These are phyloP conservation scores for Daedaleopsis sinensis DNA, from an alignment of 768 basidiomycete genomes.

Conservation along the genomic window DNA sequence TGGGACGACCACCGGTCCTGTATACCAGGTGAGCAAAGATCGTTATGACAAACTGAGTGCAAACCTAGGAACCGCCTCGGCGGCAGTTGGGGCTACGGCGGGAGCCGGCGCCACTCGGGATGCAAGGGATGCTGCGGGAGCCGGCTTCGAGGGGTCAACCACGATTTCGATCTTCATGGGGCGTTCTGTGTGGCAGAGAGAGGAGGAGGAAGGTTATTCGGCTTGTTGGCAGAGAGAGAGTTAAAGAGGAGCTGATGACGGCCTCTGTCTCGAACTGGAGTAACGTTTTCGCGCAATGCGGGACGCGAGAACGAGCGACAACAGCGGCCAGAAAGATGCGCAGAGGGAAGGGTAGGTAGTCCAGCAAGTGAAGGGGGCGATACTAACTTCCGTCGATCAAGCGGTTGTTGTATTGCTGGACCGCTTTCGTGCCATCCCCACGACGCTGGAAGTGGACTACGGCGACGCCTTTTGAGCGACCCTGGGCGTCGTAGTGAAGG, in stretches of 20 bases:
- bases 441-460: conserved; percentile 82
- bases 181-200: conserved; percentile 61
- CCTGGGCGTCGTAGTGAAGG: conserved; percentile 81
- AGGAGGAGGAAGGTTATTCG: no score
- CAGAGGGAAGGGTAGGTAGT: conserved; percentile 30
- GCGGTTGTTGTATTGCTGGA: conserved; percentile 94
- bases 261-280: conserved; percentile 1
- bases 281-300: background rate
- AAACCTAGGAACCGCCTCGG: conserved; percentile 30
- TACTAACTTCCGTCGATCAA: conserved; percentile 99
- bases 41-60: conserved; percentile 22
- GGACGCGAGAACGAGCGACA: conserved; percentile 4
- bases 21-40: conserved; percentile 34
- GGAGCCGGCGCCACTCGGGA: conserved; percentile 83
- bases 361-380: conserved; percentile 49
- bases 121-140: conserved; percentile 63
- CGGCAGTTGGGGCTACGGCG: conserved; percentile 29
- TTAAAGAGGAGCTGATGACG: background rate
- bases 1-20: conserved; percentile 41
- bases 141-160: conserved; percentile 79
- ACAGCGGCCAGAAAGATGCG: conserved; percentile 14
- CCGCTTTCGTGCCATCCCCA: conserved; percentile 92
- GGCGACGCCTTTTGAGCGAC: conserved; percentile 90
- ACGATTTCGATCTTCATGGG: conserved; percentile 99
- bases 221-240: conserved; percentile 21